Evolutionary conservation across 768 basidiomycete genomes (phyloP).

Genomic region (Agrocybe pediades): DNA sequence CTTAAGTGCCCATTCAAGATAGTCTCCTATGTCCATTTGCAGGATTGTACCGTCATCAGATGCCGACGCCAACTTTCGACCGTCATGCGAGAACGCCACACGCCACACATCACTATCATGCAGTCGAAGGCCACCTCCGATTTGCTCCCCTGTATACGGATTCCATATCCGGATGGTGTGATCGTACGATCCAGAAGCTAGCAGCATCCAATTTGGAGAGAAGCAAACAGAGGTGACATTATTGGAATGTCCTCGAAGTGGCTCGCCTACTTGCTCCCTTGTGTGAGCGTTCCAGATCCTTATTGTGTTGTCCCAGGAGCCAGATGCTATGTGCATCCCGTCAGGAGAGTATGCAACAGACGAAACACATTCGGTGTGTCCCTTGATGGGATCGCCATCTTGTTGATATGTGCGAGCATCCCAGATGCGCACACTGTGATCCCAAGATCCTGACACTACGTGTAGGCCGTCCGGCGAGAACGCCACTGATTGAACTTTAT

Average conservation of each 20-base stretch:
- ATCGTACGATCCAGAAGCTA: conserved; percentile 5
- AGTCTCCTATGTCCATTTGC: neutral
- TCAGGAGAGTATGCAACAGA: neutral
- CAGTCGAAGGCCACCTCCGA: neutral
- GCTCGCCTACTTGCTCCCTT: neutral
- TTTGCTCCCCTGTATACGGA: neutral
- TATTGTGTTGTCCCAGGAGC: neutral
- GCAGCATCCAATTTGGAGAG: neutral
- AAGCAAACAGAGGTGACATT: neutral
- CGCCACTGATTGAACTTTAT: conserved; percentile 4
- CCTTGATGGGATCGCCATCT: neutral
- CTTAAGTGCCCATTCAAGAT: too few species aligned
- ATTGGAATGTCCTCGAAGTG: neutral
- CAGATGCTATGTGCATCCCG: neutral
- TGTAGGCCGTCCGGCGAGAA: conserved; percentile 4
- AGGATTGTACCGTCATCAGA: neutral
- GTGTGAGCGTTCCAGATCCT: neutral
- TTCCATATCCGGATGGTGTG: neutral
- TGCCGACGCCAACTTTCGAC: neutral
- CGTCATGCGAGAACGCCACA: neutral
- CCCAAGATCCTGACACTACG: neutral
- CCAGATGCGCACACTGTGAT: neutral
- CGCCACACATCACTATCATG: neutral
- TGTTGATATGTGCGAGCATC: neutral
- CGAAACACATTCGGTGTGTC: neutral